Conservation (phyloP, 495 filamentous ascomycete genomes). For the Hyphodiscus hymeniophilus region DNA sequence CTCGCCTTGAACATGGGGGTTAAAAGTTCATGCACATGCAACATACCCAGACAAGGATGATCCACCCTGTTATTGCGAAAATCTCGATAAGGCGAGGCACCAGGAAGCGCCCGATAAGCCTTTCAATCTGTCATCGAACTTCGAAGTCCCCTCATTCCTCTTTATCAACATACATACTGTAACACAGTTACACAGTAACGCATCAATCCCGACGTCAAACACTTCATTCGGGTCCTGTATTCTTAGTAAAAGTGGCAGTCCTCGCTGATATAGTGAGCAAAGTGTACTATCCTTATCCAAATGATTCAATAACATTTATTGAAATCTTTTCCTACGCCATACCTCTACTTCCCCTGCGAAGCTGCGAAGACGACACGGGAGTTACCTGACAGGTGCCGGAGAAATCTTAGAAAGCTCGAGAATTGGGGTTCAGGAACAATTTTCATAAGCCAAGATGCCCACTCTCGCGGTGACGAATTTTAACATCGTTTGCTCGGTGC, state of each 20-base stretch:
- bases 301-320: constrained; percentile 43
- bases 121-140: too few relatives aligned
- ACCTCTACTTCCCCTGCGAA: constrained; percentile 23
- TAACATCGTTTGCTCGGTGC: constrained; percentile 68
- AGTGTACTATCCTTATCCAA: neutral
- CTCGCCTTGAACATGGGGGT: too few relatives aligned
- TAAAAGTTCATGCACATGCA: too few relatives aligned
- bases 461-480: constrained; percentile 73
- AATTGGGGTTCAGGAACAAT: neutral
- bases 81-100: too few relatives aligned
- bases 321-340: constrained; percentile 14
- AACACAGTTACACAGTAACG: too few relatives aligned
- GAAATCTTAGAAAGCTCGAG: neutral
- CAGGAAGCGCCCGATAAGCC: too few relatives aligned
- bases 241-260: constrained; percentile 16
- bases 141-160: too few relatives aligned
- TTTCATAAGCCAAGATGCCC: constrained; percentile 49
- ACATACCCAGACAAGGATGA: too few relatives aligned
- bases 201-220: too few relatives aligned
- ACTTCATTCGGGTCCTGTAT: too few relatives aligned
- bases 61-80: too few relatives aligned
- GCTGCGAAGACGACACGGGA: constrained; percentile 29
- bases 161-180: too few relatives aligned
- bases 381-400: constrained; percentile 23
- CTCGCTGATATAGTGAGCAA: neutral